Percentiles rank a stretch among this genome's conserved stretches.
Evolutionary conservation across 1,284 basidiomycete genomes (phyloP).

Genomic region (Trametes hirsuta): DNA sequence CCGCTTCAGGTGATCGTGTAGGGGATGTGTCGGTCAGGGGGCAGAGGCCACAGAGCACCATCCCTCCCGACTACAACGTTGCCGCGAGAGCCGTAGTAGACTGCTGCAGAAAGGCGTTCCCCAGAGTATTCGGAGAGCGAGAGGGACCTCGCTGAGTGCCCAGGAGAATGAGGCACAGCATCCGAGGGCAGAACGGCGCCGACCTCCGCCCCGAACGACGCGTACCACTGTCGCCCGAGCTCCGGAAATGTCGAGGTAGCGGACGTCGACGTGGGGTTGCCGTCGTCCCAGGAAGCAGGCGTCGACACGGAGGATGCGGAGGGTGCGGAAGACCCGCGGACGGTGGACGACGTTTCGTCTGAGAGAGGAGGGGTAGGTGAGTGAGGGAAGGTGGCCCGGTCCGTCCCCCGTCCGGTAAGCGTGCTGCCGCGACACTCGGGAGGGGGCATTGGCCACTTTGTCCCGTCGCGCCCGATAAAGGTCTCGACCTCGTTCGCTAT

Average conservation of each 20-base stretch:
- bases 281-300: background rate
- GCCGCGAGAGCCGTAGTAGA: no score
- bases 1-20: no score
- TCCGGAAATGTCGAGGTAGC: background rate
- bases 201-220: background rate
- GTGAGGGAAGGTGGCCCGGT: background rate
- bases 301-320: background rate
- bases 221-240: background rate
- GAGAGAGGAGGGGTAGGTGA: background rate
- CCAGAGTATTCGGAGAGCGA: background rate
- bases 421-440: background rate
- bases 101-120: background rate
- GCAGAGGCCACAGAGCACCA: no score
- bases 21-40: no score
- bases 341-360: background rate
- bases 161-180: background rate
- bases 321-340: background rate
- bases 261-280: background rate
- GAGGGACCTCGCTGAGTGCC: no score
- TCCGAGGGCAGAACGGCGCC: background rate
- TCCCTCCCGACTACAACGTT: no score
- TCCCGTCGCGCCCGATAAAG: background rate
- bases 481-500: background rate
- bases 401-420: background rate
- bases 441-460: background rate